These are phyloP conservation scores for Chlamydomonas sp. DNA, from an alignment of 139 green algal genomes.

Conservation along the genomic window DNA sequence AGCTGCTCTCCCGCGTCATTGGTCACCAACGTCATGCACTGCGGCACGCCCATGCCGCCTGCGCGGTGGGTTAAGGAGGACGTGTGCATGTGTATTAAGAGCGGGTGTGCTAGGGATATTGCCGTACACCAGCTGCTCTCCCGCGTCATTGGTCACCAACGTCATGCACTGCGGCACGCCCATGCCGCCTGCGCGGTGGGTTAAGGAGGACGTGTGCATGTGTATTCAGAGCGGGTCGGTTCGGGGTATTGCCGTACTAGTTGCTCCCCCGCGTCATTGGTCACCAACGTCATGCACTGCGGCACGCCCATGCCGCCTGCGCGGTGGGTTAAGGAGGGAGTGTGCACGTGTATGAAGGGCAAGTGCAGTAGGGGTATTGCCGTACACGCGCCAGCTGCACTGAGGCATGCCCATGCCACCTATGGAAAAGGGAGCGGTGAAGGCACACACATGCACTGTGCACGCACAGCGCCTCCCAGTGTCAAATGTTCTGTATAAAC, in stretches of 20 bases:
- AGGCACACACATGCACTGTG: too few relatives aligned
- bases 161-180: constrained; percentile 74
- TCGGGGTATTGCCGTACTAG: constrained; percentile 59
- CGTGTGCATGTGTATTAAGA: not conserved
- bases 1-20: constrained; percentile 66
- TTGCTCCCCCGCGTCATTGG: constrained; percentile 61
- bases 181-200: constrained; percentile 50
- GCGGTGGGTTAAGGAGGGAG: not conserved
- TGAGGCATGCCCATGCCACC: constrained; percentile 75
- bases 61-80: not conserved
- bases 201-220: not conserved
- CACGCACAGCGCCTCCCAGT: too few relatives aligned
- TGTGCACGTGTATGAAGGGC: not conserved
- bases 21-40: constrained; percentile 63
- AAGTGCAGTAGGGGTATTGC: not conserved
- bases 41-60: constrained; percentile 73
- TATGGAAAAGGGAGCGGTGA: too few relatives aligned
- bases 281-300: constrained; percentile 63
- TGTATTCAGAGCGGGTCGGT: not conserved
- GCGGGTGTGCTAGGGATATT: not conserved
- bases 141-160: constrained; percentile 55
- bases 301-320: constrained; percentile 73
- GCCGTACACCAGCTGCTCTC: constrained; percentile 75
- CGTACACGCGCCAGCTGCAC: constrained; percentile 74
- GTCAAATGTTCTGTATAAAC: too few relatives aligned